Evolutionary conservation across 768 basidiomycete species (phyloP), one percentile per base, ranked within the genome.

Genomic region (Ramaria sp.): DNA sequence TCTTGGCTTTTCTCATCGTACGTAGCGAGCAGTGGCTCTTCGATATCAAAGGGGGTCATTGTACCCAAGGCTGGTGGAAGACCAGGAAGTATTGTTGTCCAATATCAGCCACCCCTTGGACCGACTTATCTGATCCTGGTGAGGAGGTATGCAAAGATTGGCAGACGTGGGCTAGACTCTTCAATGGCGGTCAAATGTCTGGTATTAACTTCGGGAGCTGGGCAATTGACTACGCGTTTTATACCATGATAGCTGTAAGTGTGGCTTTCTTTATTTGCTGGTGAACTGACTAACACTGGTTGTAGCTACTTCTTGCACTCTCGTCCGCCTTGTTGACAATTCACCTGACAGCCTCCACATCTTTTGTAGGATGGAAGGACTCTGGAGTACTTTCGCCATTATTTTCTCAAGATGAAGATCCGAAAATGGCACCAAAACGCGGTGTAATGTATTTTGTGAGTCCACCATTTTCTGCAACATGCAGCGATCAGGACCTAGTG

Each of bases 31-130:
- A 87, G 64, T 84, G 81, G 76, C 72, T 98, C 8, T 99, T 97
- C 62, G 91, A 95, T 67, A 64, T 85, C 53, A 98, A 98, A 68
- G 88, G 91, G 49, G 96, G 96, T 0, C 89, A 88, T 64, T 99
- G 95, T 66, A 61, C 62, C 1, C 66, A 68, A 0, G 73, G 73
- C 0, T 86, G 85, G 82, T 84, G 77, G 71, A 84, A 78, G 60
- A 81, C 90, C 0, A 82, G 78, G 59, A 73, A 82, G 3, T 90
- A 91, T 67, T 99, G 95, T 65, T 97, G 93, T 65, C 78, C 81
- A 18, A 8, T 47, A 15, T 22, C 39, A 30, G 22, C 32, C 32
- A 9, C 8, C 9, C 13, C 32, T 34, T 9, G 2, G 3, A 34
- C 38, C 16, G 30, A 52, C 42, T 13, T 20, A 18, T 15, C 44